Evolutionary conservation across 2,329 filamentous ascomycete species (phyloP), one percentile per base, ranked within the genome.

Genomic region (Exophiala viscosa): DNA sequence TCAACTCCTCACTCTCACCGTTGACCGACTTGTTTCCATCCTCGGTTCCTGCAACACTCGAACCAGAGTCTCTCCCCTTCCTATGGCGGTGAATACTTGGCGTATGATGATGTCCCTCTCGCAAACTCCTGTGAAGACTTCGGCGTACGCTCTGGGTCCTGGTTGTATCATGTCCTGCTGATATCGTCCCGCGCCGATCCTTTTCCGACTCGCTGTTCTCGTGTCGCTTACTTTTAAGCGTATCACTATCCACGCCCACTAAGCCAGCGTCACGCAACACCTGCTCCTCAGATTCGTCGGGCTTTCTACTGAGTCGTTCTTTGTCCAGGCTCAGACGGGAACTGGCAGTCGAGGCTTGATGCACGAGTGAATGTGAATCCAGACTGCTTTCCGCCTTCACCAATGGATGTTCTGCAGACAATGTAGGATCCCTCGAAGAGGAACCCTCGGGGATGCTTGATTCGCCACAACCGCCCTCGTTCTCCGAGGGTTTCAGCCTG

Each of bases 111-210:
- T 53, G 47, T 14, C 48, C 42, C 17, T 54, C 45, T 10, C 42
- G 45, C 13, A 55, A 33, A 10, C 91, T 96, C 52, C 90, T 87
- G 63, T 96, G 92, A 11, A 97, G 74, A 67, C 90, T 96, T 57
- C 90, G 85, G 18, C 92, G 85, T 45, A 91, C 84, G 66, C 86
- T 90, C 52, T 78, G 84, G 58, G 76, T 78, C 39, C 86, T 83
- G 40, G 75, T 70, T 46, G 76, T 80, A 56, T 67, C 48, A 58
- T 66, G 34, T 60, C 75, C 60, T 59, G 67, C 51, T 56, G 69
- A 55, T 64, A 73, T 63, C 54, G 66, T 65, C 60, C 69, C 55
- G 18, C 75, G 72, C 2, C 66, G 64, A 9, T 71, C 72, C 20
- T 72, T 70, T 14, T 76, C 77, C 5, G 65, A 63, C 28, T 74